Conservation (phyloP, 2,329 filamentous ascomycete species). For the Paracoccidioides brasiliensis region DNA sequence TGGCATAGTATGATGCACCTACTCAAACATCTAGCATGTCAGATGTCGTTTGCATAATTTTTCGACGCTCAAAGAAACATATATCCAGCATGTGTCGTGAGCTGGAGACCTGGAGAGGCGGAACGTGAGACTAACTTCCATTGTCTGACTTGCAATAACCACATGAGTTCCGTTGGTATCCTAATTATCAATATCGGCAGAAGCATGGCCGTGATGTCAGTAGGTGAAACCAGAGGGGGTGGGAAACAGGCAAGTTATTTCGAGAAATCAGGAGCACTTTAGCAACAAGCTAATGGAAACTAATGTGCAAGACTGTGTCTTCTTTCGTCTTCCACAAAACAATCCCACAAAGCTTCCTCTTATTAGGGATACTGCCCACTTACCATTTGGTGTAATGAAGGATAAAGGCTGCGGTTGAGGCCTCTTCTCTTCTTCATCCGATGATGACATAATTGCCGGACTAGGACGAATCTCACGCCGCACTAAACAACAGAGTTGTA, state of each 20-base stretch:
- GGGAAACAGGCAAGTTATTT: not conserved
- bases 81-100: no score
- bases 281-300: not conserved
- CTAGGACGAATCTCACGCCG: not conserved
- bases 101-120: constrained; percentile 3
- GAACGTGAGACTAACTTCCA: constrained; percentile 32
- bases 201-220: not conserved
- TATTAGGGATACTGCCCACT: not conserved
- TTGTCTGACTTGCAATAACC: constrained; percentile 36
- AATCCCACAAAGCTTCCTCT: not conserved
- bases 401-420: not conserved
- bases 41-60: not conserved
- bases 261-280: no score
- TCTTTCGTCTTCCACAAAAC: not conserved
- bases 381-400: not conserved
- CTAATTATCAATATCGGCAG: constrained; percentile 13
- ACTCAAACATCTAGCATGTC: not conserved
- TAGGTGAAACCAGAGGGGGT: not conserved
- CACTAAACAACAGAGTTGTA: not conserved
- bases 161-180: constrained; percentile 36
- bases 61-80: not conserved
- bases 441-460: not conserved
- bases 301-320: not conserved
- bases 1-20: constrained; percentile 37
- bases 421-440: not conserved